Conservation (phyloP, 345 rosid species). For the Brassica cretica region DNA sequence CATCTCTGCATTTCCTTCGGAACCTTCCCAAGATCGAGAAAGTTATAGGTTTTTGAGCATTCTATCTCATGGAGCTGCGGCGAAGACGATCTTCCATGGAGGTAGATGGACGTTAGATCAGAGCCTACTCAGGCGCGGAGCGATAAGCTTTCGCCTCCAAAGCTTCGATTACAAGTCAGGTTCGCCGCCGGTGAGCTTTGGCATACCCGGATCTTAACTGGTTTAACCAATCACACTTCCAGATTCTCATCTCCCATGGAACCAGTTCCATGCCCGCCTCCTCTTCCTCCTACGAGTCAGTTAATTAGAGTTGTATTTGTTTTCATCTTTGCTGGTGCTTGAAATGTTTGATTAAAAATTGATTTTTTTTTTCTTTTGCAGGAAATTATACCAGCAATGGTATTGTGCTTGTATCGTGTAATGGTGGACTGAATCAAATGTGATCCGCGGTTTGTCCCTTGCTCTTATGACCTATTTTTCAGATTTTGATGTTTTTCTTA, state of each 20-base stretch:
- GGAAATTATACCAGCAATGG: too few relatives aligned
- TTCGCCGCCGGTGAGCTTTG: constrained; percentile 86
- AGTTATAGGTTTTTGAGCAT: background rate
- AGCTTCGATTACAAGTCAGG: constrained; percentile 77
- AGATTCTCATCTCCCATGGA: constrained; percentile 43
- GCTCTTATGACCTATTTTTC: background rate
- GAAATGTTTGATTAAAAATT: background rate
- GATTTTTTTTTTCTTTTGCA: background rate
- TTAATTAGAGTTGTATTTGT: constrained; percentile 19
- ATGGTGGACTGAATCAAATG: too few relatives aligned
- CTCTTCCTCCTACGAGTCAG: constrained; percentile 60
- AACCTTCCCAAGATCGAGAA: constrained; percentile 12
- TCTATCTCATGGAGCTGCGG: constrained; percentile 56
- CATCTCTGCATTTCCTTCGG: background rate
- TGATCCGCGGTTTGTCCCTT: too few relatives aligned
- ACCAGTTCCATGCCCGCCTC: constrained; percentile 46
- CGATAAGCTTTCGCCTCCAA: constrained; percentile 59
- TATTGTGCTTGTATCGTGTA: too few relatives aligned
- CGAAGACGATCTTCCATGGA: constrained; percentile 54
- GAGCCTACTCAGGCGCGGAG: constrained; percentile 55
- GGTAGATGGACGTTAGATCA: constrained; percentile 86
- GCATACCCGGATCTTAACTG: constrained; percentile 61
- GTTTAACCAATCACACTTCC: constrained; percentile 50
- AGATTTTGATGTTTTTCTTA: too few relatives aligned
- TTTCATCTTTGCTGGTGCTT: background rate